These are phyloP conservation scores for Zoysia pacifica DNA, from an alignment of 176 grass and related monocot genomes.

Conservation along the genomic window DNA sequence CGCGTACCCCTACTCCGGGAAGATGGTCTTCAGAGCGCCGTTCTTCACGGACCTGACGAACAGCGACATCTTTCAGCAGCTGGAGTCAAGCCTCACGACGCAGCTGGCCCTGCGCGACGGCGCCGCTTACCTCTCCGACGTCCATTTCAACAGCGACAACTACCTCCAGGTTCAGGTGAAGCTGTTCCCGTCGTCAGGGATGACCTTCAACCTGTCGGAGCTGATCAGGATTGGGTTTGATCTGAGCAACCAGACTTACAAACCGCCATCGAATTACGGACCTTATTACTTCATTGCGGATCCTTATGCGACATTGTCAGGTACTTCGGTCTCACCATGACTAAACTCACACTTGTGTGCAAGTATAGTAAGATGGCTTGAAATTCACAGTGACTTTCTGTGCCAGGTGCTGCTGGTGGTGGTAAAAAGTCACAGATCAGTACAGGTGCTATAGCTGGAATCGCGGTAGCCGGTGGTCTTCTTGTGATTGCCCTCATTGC, in stretches of 20 bases:
- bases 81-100: slow-evolving; percentile 57
- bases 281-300: slow-evolving; percentile 67
- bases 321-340: slow-evolving; percentile 15
- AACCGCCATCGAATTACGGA: slow-evolving; percentile 56
- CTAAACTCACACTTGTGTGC: background rate
- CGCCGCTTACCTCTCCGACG: slow-evolving; percentile 62
- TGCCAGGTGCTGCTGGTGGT: slow-evolving; percentile 46
- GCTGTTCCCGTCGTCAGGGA: slow-evolving; percentile 58
- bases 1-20: slow-evolving; percentile 60
- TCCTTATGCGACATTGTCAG: slow-evolving; percentile 34
- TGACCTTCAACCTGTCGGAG: slow-evolving; percentile 53
- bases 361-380: background rate
- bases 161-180: slow-evolving; percentile 58
- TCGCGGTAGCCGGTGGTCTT: slow-evolving; percentile 60
- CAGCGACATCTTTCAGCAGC: slow-evolving; percentile 40
- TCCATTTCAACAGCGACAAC: slow-evolving; percentile 44
- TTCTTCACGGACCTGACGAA: slow-evolving; percentile 50
- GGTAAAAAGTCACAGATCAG: slow-evolving; percentile 41
- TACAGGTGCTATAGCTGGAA: slow-evolving; percentile 59
- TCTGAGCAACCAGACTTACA: slow-evolving; percentile 62
- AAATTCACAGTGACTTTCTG: slow-evolving; percentile 21
- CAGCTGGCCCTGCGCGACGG: slow-evolving; percentile 35
- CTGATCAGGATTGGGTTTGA: slow-evolving; percentile 44
- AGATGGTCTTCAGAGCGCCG: slow-evolving; percentile 58
- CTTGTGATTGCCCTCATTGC: slow-evolving; percentile 35